A percentile compares a stretch with the other conserved stretches of the same genome.
Evolutionary conservation across 2,329 filamentous ascomycete species (phyloP).

Genomic region (Ophiostoma pallidulum): DNA sequence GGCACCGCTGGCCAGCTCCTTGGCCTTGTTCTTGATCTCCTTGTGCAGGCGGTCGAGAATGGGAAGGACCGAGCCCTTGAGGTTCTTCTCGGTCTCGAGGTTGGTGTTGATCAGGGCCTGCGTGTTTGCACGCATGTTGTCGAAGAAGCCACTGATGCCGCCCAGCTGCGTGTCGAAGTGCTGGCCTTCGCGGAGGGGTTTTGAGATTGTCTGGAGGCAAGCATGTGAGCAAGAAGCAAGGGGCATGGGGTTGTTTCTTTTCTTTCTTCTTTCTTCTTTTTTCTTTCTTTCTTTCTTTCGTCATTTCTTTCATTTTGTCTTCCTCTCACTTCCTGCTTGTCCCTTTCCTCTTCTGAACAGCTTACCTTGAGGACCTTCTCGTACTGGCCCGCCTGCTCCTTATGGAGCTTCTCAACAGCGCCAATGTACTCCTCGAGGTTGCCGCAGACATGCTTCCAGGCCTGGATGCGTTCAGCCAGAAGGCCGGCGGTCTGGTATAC

Average conservation of each 20-base stretch:
- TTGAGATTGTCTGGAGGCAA: constrained; percentile 60
- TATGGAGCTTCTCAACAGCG: constrained; percentile 78
- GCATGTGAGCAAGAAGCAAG: background rate
- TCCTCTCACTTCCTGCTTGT: too few species aligned
- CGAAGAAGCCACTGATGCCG: constrained; percentile 81
- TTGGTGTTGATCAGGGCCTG: constrained; percentile 85
- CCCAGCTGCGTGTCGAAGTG: constrained; percentile 90
- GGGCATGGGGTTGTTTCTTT: too few species aligned
- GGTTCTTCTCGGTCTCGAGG: constrained; percentile 79
- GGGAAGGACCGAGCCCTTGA: constrained; percentile 78
- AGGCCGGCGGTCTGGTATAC: constrained; percentile 64
- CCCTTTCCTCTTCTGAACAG: too few species aligned
- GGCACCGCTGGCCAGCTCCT: constrained; percentile 75
- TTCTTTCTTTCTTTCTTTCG: too few species aligned
- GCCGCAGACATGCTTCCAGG: constrained; percentile 90
- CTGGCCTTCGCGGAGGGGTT: constrained; percentile 77
- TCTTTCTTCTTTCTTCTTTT: too few species aligned
- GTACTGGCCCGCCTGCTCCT: constrained; percentile 82
- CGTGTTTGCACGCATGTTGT: constrained; percentile 88
- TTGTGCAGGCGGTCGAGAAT: constrained; percentile 84
- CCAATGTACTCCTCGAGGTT: constrained; percentile 86
- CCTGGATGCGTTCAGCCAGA: constrained; percentile 77
- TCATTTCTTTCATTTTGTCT: too few species aligned
- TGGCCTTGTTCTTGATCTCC: constrained; percentile 93
- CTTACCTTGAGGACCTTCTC: constrained; percentile 80